Base-by-base conservation (phyloP, 148 eudicot species). In the Chenopodium berlandieri region DNA sequence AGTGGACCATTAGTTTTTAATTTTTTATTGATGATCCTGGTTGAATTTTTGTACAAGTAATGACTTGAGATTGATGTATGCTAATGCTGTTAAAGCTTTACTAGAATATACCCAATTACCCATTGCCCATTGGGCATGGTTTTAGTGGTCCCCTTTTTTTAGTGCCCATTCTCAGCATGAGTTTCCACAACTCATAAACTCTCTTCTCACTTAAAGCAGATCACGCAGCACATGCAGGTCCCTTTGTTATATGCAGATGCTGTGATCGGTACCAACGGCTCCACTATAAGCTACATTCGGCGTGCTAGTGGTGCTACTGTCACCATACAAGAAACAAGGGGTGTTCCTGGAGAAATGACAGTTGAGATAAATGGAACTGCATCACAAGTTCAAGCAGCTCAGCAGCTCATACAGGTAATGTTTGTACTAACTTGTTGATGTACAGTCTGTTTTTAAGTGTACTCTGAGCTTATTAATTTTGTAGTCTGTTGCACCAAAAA, bases 231-330 rank as follows among this genome's bases (percentile, higher is more conserved):
- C 78, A 93, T 95, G 94, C 97, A 93, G 75, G 86, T 95, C 69
- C 98, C 96, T 2, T 82, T 95, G 20, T 82, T 90, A 9, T 93
- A 93, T 86, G 98, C 98, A 62, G 98, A 95, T 84, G 91, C 97
- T 82, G 98, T 95, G 69, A 95, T 95, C 78, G 98, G 98, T 27
- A 76, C 97, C 47, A 87, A 85, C 25, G 98, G 98, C 77, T 79
- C 98, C 64, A 93, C 85, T 73, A 92, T 95, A 77, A 95, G 98
- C 84, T 92, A 93, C 83, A 91, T 95, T 31, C 88, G 98, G 64
- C 94, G 97, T 71, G 91, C 90, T n/a, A 95, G 98, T 88, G 98
- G 98, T 44, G 97, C 98, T 56, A 95, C 96, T 84, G 91, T 95
- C 75, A 88, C 98, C 48, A 88, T 95, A 88, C 98, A 95, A 88